A percentile compares a stretch with the other conserved stretches of the same genome.
Evolutionary conservation across 768 basidiomycete genomes (phyloP).

Genomic region (Cubamyces lactineus): DNA sequence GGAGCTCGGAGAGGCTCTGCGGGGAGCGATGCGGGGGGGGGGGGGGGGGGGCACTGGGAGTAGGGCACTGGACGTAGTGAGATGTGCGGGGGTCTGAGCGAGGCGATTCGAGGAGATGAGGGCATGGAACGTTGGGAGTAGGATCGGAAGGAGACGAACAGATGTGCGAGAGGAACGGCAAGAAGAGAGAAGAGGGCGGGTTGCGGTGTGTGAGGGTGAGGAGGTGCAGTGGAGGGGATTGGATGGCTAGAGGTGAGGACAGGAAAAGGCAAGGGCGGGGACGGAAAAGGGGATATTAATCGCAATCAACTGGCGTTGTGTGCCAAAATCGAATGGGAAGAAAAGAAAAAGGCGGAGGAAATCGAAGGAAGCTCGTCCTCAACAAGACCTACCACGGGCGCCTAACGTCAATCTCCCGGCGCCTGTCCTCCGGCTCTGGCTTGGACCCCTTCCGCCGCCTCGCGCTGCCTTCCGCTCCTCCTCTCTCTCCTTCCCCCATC

Average conservation of each 20-base stretch:
- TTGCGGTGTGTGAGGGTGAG: background rate
- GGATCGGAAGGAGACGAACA: background rate
- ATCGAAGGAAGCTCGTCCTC: background rate
- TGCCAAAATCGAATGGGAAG: background rate
- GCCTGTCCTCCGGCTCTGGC: slow-evolving; percentile 11
- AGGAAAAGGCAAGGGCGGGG: background rate
- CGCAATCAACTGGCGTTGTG: too few relatives aligned
- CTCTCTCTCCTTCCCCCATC: slow-evolving; percentile 16
- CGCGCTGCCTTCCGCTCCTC: slow-evolving; percentile 1
- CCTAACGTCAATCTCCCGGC: slow-evolving; percentile 6
- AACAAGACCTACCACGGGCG: slow-evolving; percentile 5
- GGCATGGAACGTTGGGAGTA: background rate
- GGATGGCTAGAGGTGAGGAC: background rate
- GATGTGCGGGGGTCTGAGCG: background rate
- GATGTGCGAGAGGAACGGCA: background rate
- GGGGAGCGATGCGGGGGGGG: background rate
- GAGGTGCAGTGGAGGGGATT: background rate
- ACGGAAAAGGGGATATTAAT: slow-evolving; percentile 11
- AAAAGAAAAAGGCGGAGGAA: background rate
- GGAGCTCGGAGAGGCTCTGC: background rate
- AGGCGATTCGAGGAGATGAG: background rate
- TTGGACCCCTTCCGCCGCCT: background rate
- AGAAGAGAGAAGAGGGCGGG: background rate
- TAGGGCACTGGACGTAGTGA: background rate
- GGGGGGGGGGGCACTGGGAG: too few relatives aligned